These are phyloP conservation scores for Adiantum capillusveneris DNA, from an alignment of 75 land plant species.

Conservation along the genomic window DNA sequence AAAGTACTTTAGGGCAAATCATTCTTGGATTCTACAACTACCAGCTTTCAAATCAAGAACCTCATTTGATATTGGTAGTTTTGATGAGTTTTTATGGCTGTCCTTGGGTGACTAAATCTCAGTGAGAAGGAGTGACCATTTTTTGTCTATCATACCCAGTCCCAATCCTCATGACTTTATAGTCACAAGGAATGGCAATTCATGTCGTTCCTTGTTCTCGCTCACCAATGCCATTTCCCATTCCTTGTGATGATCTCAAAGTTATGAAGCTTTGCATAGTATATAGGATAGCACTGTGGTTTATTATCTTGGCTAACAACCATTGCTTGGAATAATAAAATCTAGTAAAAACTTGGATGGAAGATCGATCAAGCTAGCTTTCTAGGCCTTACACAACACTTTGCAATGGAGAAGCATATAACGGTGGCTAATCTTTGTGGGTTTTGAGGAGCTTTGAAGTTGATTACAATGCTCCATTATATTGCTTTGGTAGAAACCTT, in stretches of 20 bases:
- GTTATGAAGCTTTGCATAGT: constrained; percentile 28
- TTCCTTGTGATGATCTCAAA: too few relatives aligned
- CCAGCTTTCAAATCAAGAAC: constrained; percentile 50
- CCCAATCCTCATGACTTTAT: too few relatives aligned
- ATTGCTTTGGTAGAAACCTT: constrained; percentile 22
- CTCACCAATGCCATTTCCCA: too few relatives aligned
- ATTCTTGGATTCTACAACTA: constrained; percentile 77
- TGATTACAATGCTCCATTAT: constrained; percentile 35
- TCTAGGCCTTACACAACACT: constrained; percentile 16
- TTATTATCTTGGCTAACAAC: constrained; percentile 77
- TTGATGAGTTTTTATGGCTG: constrained; percentile 70
- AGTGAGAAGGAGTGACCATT: too few relatives aligned
- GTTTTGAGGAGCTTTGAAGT: constrained; percentile 60
- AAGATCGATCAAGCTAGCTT: constrained; percentile 11
- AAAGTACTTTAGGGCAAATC: constrained; percentile 48
- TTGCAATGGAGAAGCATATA: constrained; percentile 37
- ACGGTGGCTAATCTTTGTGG: constrained; percentile 45
- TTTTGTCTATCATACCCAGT: too few relatives aligned
- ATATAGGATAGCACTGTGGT: constrained; percentile 58
- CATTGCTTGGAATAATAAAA: constrained; percentile 28
- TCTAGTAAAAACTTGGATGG: constrained; percentile 13
- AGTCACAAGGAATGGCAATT: too few relatives aligned
- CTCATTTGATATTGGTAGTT: constrained; percentile 58
- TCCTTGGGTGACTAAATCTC: constrained; percentile 67
- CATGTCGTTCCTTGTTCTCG: too few relatives aligned